Conservation (phyloP, 164 flowering plant genomes). For the Berberis vulgaris region DNA sequence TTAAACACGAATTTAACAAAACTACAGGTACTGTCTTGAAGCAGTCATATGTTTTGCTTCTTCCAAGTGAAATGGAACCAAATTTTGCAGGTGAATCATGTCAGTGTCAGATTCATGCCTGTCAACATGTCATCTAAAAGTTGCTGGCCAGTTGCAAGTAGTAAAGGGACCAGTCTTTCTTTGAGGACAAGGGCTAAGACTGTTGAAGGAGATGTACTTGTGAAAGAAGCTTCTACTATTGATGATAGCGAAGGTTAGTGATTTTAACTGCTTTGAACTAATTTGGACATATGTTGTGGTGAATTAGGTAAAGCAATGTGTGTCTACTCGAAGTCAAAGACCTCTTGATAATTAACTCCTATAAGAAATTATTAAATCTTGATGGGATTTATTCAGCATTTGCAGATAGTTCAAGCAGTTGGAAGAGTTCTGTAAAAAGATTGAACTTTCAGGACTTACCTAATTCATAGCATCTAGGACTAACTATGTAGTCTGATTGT, state of each 20-base stretch:
- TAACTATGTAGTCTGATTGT: too few relatives aligned
- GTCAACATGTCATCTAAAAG: slow-evolving; percentile 9
- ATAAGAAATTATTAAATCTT: too few relatives aligned
- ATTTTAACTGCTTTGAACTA: background rate
- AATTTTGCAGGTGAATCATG: slow-evolving; percentile 10
- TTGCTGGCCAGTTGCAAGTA: slow-evolving; percentile 10
- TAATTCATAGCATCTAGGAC: too few relatives aligned
- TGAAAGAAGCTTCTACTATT: slow-evolving; percentile 28
- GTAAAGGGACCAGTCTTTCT: slow-evolving; percentile 11
- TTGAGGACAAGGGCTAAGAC: slow-evolving; percentile 29
- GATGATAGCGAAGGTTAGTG: slow-evolving; percentile 27
- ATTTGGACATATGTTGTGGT: background rate
- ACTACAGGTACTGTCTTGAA: too few relatives aligned
- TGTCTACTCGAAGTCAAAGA: background rate
- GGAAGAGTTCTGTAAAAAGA: too few relatives aligned
- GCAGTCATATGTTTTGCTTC: too few relatives aligned
- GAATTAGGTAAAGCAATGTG: background rate
- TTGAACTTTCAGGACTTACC: too few relatives aligned
- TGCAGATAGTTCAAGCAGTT: too few relatives aligned
- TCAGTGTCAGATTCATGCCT: slow-evolving; percentile 1
- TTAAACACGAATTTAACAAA: too few relatives aligned
- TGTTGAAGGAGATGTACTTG: slow-evolving; percentile 32
- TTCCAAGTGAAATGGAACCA: background rate
- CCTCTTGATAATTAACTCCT: too few relatives aligned
- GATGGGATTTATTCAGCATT: too few relatives aligned